Base-by-base conservation (phyloP, 768 basidiomycete genomes). In the Cyathus striatus region DNA sequence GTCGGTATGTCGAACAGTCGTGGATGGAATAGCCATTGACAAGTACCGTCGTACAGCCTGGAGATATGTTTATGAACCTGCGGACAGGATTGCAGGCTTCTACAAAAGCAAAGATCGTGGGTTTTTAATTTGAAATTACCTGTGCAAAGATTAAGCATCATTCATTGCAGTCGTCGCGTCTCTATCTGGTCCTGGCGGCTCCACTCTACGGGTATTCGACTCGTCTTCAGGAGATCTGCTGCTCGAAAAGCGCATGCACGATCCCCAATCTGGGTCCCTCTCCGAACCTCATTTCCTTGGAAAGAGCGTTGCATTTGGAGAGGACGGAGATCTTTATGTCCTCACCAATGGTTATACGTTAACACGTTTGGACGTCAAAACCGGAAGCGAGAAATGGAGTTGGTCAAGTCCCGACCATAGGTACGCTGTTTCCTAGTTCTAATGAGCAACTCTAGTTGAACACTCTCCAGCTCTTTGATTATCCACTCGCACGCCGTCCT, bases 111-210 rank as follows among this genome's bases (percentile, higher is more conserved):
- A 68, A 16, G 64, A 81, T 46, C 61, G 89, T 91, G 49, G n/a
- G n/a, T n/a, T n/a, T n/a, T n/a, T n/a, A n/a, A n/a, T n/a, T n/a
- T n/a, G n/a, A n/a, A n/a, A n/a, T n/a, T n/a, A n/a, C n/a, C n/a
- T n/a, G n/a, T n/a, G n/a, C n/a, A n/a, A n/a, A n/a, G n/a, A n/a
- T n/a, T n/a, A n/a, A n/a, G n/a, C 20, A 48, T 20, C 32, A 23
- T 44, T 24, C 26, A 22, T 42, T 41, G 46, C 43, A 91, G 91
- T 68, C 26, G 63, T 94, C 30, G 75, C 81, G 23, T 65, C 85
- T 2, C 66, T 95, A 17, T 93, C 93, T 35, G 90, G 90, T 6
- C 71, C 80, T 2, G 80, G 79, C 1, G 88, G 83, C 7, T 68
- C 83, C 3, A 84, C 68, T 2, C 64, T 90, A 16, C 79, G 91